Base-by-base conservation (phyloP, 108 stramenopile genomes). In the Nitzschia sp. region DNA sequence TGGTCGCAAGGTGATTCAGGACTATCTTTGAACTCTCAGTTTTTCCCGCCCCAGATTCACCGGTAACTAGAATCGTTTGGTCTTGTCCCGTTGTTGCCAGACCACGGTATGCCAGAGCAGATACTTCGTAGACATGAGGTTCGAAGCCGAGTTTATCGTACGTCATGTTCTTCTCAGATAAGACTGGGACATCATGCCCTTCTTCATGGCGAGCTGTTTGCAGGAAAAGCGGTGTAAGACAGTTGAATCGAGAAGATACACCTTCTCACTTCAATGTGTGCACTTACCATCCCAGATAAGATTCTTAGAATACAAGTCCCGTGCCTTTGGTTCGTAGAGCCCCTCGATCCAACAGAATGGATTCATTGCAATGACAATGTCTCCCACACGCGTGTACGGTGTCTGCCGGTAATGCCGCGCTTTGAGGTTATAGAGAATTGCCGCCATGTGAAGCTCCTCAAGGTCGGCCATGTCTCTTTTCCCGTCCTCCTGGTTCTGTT, bases 331-430 rank as follows among this genome's bases (percentile, higher is more conserved):
- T 1, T 79, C 76, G 38, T 83, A 85, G 47, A 89, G 54, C 18
- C 54, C 63, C 1, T 68, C 30, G 26, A 91, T 74, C 78, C 82
- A 79, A 35, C 48, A 47, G 81, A 93, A 97, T 3, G 97, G 95
- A 79, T 97, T 97, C 72, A 97, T 78, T 6, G 97, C 97, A 34
- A 97, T 83, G 23, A 96, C 71, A 72, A 97, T 95, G 36, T 94
- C 93, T 2, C 95, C 94, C 3, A 94, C 94, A 19, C 93, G 80
- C 8, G 97, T 96, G 75, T 97, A 97, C 3, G 94, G 94, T 49
- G 79, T 62, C 21, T 78, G 80, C 18, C 49, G 49, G 27, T 42
- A 56, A 74, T 95, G 91, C 21, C 94, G 81, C 24, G 80, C 79
- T 63, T 90, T 93, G 54, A 92, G 64, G 68, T 91, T 92, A 71